Evolutionary conservation across 208 protist genomes (phyloP).

Genomic region (Crithidia brevicula): DNA sequence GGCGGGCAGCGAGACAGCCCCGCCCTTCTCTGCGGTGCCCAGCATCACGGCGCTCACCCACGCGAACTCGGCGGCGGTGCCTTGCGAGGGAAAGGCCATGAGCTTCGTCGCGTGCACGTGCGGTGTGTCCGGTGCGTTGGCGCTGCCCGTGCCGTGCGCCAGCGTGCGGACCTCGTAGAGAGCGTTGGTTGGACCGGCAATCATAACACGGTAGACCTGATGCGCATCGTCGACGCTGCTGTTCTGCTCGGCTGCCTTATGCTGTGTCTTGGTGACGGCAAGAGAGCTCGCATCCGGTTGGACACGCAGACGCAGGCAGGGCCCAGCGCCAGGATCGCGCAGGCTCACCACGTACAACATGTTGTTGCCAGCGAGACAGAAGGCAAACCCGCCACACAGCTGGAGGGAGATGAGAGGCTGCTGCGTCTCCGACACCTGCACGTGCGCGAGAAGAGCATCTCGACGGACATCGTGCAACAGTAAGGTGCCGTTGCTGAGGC

Average conservation of each 20-base stretch:
- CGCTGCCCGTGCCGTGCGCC: conserved; percentile 10
- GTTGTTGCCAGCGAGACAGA: conserved; percentile 57
- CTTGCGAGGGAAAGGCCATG: conserved; percentile 78
- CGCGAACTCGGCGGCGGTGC: conserved; percentile 55
- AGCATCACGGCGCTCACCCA: conserved; percentile 62
- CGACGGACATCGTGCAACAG: conserved; percentile 70
- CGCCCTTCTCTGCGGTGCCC: not conserved
- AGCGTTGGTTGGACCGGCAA: conserved; percentile 64
- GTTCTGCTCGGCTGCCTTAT: not conserved
- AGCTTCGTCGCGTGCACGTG: conserved; percentile 50
- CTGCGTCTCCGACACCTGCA: conserved; percentile 68
- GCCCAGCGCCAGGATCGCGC: conserved; percentile 24
- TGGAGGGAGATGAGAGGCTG: conserved; percentile 55
- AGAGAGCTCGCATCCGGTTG: conserved; percentile 59
- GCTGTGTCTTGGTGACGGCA: conserved; percentile 30
- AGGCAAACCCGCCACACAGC: conserved; percentile 49
- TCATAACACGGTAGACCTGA: conserved; percentile 48
- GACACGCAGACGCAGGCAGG: conserved; percentile 39
- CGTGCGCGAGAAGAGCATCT: conserved; percentile 50
- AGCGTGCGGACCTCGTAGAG: conserved; percentile 46
- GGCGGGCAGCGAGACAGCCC: conserved; percentile 27
- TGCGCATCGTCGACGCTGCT: not conserved
- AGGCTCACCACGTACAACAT: conserved; percentile 55
- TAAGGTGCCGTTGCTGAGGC: conserved; percentile 79
- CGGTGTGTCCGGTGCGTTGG: not conserved